phyloP scores from a whole-genome alignment of 2,329 filamentous ascomycete genomes.

The Pyrenochaeta sp. region DNA sequence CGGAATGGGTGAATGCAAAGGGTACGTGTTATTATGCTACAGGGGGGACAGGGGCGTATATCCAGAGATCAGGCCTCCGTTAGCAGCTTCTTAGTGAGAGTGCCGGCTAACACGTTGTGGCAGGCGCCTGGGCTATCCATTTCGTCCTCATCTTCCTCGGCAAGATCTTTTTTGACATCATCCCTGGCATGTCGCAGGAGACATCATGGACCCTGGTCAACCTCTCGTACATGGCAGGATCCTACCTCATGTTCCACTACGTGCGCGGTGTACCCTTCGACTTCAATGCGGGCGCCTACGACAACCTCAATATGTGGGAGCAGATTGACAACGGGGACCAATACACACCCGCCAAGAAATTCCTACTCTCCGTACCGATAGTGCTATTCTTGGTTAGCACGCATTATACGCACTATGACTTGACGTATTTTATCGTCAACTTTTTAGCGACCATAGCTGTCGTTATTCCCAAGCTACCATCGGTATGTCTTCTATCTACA shows the following conservation, averaged over 20 bases:
- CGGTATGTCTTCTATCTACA: constrained; percentile 68
- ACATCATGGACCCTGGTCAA: constrained; percentile 99
- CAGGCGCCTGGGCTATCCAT: constrained; percentile 98
- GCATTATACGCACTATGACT: constrained; percentile 97
- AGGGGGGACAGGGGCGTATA: background rate
- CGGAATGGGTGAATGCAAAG: constrained; percentile 99
- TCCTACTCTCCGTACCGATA: constrained; percentile 92
- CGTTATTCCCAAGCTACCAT: constrained; percentile 94
- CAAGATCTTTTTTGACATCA: constrained; percentile 97
- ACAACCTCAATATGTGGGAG: constrained; percentile 99
- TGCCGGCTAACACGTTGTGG: constrained; percentile 23
- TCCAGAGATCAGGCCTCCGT: background rate
- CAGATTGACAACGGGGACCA: constrained; percentile 99
- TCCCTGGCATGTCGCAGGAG: constrained; percentile 95
- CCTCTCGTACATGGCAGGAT: constrained; percentile 98
- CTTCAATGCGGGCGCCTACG: constrained; percentile 97
- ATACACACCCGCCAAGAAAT: constrained; percentile 99
- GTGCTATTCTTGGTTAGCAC: constrained; percentile 95
- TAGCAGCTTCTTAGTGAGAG: background rate
- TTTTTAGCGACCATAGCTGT: constrained; percentile 91
- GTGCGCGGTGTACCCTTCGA: constrained; percentile 98
- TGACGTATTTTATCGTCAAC: constrained; percentile 97
- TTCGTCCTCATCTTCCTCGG: constrained; percentile 88
- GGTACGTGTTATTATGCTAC: constrained; percentile 62
- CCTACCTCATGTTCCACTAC: constrained; percentile 99